Evolutionary conservation across 108 stramenopile genomes (phyloP).

Genomic region (Skeletonema potamos): DNA sequence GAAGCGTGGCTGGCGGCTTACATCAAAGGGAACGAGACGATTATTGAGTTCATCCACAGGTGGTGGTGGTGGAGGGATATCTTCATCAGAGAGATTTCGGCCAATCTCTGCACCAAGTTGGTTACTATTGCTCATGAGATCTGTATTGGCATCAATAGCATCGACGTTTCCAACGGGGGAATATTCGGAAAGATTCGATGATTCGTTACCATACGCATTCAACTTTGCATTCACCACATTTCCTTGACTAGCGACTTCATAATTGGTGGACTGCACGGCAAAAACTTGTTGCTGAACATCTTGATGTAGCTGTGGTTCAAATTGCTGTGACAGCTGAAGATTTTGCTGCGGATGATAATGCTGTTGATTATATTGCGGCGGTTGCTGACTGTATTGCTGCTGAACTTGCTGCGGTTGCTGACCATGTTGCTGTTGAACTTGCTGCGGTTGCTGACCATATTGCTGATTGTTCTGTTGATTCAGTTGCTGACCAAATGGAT

Average conservation of each 20-base stretch:
- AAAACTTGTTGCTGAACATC: background rate
- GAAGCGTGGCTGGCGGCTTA: background rate
- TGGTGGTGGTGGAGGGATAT: background rate
- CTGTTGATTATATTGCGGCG: background rate
- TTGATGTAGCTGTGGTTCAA: background rate
- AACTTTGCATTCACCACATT: background rate
- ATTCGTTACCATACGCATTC: background rate
- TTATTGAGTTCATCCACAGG: background rate
- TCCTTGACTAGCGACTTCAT: background rate
- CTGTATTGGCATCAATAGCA: background rate
- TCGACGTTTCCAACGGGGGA: background rate
- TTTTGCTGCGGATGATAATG: background rate
- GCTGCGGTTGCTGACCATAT: background rate
- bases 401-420: background rate
- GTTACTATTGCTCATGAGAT: too few species aligned
- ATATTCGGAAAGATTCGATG: background rate
- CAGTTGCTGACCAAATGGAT: background rate
- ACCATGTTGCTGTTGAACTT: background rate
- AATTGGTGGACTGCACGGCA: background rate
- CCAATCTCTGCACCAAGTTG: background rate
- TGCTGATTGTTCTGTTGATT: background rate
- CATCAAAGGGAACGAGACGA: background rate
- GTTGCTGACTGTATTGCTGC: background rate
- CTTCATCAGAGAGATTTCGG: background rate
- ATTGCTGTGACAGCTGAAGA: background rate